Base-by-base conservation (phyloP, 352 stramenopile species). In the Pythium utonaiense region DNA sequence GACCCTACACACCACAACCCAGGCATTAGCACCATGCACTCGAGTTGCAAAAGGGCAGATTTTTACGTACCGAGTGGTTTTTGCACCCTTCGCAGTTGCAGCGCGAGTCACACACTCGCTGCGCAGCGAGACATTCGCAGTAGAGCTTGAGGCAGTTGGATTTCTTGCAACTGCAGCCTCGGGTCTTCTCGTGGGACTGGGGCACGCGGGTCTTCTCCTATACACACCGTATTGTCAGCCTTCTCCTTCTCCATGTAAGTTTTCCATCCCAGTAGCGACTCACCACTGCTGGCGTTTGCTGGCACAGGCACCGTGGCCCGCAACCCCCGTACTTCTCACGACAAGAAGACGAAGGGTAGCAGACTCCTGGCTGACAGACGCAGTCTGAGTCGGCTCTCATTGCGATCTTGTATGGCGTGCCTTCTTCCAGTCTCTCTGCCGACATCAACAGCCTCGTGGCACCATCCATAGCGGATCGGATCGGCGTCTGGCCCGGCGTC, bases 71-170 rank as follows among this genome's bases (percentile, higher is more conserved):
- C 8, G 58, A 50, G 49, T 64, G 54, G 45, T 95, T 95, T 64
- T 91, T 91, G 69, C 85, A 95, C n/a, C 80, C 77, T 66, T 89
- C 73, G 42, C 85, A 95, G 65, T 90, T 81, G 63, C 85, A 95
- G 12, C 78, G 77, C 60, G 74, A 67, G 60, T 87, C 80, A 48
- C 85, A 95, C 45, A 87, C 70, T 13, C 72, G 72, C 40, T 92
- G 78, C 2, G 83, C 72, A 0, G 83, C 80, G 19, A 95, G 79
- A 53, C 85, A 95, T 60, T 95, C 85, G 55, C 85, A 95, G 56
- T 95, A 95, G 22, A 99, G 73, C 66, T 99, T 99, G 8, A 99
- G 83, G 65, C 96, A 99, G 57, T 96, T 96, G 10, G 92, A 98
- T 56, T 98, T 98, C 73, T 98, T 98, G 77, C 96, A 98, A 53